phyloP scores from a whole-genome alignment of 2,329 filamentous ascomycete genomes.

The Aureobasidium sp. region DNA sequence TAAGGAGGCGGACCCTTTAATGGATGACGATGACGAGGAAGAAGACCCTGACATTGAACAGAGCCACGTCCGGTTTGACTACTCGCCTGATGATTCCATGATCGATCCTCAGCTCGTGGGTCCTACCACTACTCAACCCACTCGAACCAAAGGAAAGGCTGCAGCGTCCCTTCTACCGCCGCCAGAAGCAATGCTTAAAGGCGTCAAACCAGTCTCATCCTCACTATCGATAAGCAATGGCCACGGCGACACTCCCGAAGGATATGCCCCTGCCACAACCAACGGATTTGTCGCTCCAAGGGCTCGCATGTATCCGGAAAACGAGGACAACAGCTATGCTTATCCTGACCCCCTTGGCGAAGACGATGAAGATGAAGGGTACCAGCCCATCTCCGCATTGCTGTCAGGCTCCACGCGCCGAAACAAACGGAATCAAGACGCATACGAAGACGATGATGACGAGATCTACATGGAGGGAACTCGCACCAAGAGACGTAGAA shows the following conservation, averaged over 20 bases:
- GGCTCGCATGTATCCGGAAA: slow-evolving; percentile 27
- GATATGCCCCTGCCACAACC: slow-evolving; percentile 27
- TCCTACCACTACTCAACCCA: not conserved
- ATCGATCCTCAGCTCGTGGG: slow-evolving; percentile 28
- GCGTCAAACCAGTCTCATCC: slow-evolving; percentile 17
- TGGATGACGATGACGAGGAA: slow-evolving; percentile 38
- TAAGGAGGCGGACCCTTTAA: slow-evolving; percentile 40
- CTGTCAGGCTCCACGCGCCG: slow-evolving; percentile 18
- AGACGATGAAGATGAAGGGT: slow-evolving; percentile 25
- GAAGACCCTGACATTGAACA: slow-evolving; percentile 37
- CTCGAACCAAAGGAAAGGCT: not conserved
- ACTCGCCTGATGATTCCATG: slow-evolving; percentile 31
- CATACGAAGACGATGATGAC: slow-evolving; percentile 24
- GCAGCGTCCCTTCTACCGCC: slow-evolving; percentile 21
- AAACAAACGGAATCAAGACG: slow-evolving; percentile 22
- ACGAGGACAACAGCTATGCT: slow-evolving; percentile 19
- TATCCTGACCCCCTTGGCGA: slow-evolving; percentile 25
- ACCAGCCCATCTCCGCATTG: slow-evolving; percentile 11
- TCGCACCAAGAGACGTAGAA: slow-evolving; percentile 30
- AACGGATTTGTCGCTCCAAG: slow-evolving; percentile 24
- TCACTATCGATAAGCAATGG: slow-evolving; percentile 15
- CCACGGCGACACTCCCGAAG: slow-evolving; percentile 21
- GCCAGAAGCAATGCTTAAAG: slow-evolving; percentile 26
- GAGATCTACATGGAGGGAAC: slow-evolving; percentile 31
- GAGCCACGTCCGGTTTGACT: slow-evolving; percentile 34